Evolutionary conservation across 2,329 filamentous ascomycete species (phyloP).

Genomic region (Geosmithia flava): DNA sequence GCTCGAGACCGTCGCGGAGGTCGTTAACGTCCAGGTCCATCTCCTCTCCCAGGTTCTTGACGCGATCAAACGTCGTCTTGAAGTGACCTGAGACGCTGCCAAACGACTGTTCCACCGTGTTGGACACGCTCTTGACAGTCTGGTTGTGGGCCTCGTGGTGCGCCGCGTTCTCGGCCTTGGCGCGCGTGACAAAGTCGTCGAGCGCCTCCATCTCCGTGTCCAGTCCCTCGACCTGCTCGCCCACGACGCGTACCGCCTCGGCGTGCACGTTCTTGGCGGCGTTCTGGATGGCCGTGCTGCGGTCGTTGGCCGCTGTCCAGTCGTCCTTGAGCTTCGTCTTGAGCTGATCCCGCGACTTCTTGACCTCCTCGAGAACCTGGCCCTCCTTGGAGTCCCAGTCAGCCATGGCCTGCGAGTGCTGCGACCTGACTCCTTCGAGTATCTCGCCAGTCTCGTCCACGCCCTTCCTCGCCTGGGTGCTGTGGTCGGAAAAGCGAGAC

Average conservation of each 20-base stretch:
- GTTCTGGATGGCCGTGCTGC: conserved; percentile 71
- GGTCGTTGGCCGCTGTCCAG: conserved; percentile 68
- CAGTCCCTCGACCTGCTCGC: conserved; percentile 78
- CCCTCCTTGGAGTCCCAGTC: conserved; percentile 60
- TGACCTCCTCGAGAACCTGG: conserved; percentile 56
- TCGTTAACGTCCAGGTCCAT: conserved; percentile 47
- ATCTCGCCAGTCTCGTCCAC: conserved; percentile 49
- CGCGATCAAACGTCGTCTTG: conserved; percentile 52
- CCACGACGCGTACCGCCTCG: conserved; percentile 80
- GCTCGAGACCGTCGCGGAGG: conserved; percentile 48
- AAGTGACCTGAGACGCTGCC: conserved; percentile 59
- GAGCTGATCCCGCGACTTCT: conserved; percentile 61
- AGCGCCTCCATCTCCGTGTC: conserved; percentile 79
- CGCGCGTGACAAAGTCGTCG: conserved; percentile 79
- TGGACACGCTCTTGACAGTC: conserved; percentile 55
- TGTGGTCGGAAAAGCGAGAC: conserved; percentile 51
- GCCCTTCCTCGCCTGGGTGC: conserved; percentile 50
- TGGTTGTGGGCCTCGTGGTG: conserved; percentile 59
- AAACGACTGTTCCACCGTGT: conserved; percentile 62
- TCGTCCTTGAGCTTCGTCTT: conserved; percentile 78
- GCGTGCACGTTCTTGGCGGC: conserved; percentile 81
- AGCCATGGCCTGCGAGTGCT: conserved; percentile 62
- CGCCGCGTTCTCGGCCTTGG: conserved; percentile 65
- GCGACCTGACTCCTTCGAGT: conserved; percentile 51
- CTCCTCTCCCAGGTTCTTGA: conserved; percentile 54